These are phyloP conservation scores for Boehmeria nivea DNA, from an alignment of 306 rosid genomes.

Conservation along the genomic window DNA sequence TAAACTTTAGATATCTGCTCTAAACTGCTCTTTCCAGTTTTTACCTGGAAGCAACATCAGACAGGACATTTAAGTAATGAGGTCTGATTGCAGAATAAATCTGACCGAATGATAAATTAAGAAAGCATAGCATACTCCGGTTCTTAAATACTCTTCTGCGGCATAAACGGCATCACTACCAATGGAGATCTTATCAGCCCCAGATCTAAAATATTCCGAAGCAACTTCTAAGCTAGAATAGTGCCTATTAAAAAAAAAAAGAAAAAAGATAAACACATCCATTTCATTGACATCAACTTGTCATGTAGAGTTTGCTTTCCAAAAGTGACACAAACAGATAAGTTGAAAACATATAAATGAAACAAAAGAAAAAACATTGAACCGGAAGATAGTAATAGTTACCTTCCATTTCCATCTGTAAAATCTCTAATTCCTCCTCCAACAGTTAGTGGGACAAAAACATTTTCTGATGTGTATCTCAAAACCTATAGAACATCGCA, in stretches of 20 bases:
- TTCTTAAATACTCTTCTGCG: constrained; percentile 80
- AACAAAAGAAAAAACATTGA: constrained; percentile 8
- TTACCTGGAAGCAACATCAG: constrained; percentile 51
- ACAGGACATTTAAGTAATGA: constrained; percentile 17
- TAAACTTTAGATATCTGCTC: constrained; percentile 93
- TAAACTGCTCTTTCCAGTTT: constrained; percentile 84
- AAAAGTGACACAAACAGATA: not conserved
- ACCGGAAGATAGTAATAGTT: constrained; percentile 11
- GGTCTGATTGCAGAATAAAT: constrained; percentile 2
- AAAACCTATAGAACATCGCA: constrained; percentile 53
- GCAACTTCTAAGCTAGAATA: constrained; percentile 98
- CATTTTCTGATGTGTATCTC: constrained; percentile 82
- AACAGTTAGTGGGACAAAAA: constrained; percentile 94
- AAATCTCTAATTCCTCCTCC: constrained; percentile 99
- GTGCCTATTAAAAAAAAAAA: constrained; percentile 42
- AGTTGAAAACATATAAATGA: too few species aligned
- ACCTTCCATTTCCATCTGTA: constrained; percentile 88
- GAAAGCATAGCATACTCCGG: constrained; percentile 57
- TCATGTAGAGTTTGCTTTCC: not conserved
- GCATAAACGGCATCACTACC: constrained; percentile 99
- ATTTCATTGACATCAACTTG: not conserved
- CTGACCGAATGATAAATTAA: constrained; percentile 1
- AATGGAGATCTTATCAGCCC: constrained; percentile 95
- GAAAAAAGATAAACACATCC: not conserved
- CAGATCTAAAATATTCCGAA: constrained; percentile 94